These are phyloP conservation scores for Yamagishiella unicocca DNA, from an alignment of 139 green algal species.

Conservation along the genomic window DNA sequence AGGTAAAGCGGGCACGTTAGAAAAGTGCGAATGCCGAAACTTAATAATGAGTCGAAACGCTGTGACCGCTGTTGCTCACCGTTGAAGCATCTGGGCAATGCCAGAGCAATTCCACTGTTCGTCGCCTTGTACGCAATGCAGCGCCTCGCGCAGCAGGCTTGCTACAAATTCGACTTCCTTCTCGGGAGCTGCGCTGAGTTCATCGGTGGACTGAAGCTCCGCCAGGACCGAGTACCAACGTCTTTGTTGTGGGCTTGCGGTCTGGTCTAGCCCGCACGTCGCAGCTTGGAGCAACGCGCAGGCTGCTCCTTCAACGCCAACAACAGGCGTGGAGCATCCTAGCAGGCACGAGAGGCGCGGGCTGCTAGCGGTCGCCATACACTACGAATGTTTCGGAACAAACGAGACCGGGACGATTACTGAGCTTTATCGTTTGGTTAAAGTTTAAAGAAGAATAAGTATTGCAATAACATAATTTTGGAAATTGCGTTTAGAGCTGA, in stretches of 20 bases:
- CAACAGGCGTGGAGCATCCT: not conserved
- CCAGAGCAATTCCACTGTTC: slow-evolving; percentile 48
- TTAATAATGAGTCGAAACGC: not conserved
- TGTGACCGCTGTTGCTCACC: not conserved
- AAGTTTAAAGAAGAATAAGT: too few relatives aligned
- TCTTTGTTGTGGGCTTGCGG: not conserved
- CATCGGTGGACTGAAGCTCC: slow-evolving; percentile 2
- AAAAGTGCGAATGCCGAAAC: not conserved
- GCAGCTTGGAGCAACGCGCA: not conserved
- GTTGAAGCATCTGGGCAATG: slow-evolving; percentile 33
- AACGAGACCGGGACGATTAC: not conserved
- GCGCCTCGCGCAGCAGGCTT: slow-evolving; percentile 18
- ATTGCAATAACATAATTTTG: too few relatives aligned
- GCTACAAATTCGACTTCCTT: slow-evolving; percentile 5
- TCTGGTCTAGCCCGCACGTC: not conserved
- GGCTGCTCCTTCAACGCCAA: not conserved
- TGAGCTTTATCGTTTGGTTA: not conserved
- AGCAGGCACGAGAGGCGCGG: slow-evolving; percentile 3
- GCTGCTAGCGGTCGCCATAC: slow-evolving; percentile 15
- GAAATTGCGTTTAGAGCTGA: too few relatives aligned
- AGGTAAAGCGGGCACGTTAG: not conserved
- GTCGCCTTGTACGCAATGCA: slow-evolving; percentile 34
- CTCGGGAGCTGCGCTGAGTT: not conserved
- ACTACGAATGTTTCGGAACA: slow-evolving; percentile 17
- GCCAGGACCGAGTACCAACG: slow-evolving; percentile 31